Conservation (phyloP, 768 basidiomycete genomes). For the Lactarius sp. region DNA sequence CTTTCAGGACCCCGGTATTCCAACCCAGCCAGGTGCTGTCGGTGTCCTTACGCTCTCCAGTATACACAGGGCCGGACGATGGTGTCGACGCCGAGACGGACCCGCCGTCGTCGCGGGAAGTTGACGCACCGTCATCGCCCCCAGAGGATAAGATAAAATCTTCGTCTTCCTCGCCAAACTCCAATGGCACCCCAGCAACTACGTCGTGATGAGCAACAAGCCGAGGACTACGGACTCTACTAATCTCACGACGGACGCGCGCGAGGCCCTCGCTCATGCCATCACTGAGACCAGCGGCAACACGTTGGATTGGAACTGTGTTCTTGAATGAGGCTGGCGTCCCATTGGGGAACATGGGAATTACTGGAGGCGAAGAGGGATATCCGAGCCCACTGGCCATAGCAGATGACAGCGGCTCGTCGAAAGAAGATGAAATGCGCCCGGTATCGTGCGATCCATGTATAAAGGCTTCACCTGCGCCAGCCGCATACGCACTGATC, state of each 20-base stretch:
- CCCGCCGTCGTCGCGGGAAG: conserved; percentile 29
- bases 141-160: conserved; percentile 40
- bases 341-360: conserved; percentile 85
- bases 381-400: conserved; percentile 59
- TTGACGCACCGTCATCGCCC: conserved; percentile 24
- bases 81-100: conserved; percentile 39
- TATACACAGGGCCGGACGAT: conserved; percentile 33
- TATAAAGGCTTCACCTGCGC: conserved; percentile 45
- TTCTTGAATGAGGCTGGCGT: conserved; percentile 37
- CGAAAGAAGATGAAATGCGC: conserved; percentile 55
- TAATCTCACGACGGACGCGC: conserved; percentile 52
- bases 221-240: conserved; percentile 45
- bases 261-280: conserved; percentile 59
- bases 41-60: conserved; percentile 26
- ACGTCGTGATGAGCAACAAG: conserved; percentile 31
- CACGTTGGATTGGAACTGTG: conserved; percentile 54
- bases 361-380: conserved; percentile 39
- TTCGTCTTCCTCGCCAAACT: conserved; percentile 68
- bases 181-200: conserved; percentile 41
- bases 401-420: conserved; percentile 74
- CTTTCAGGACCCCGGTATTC: conserved; percentile 31
- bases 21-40: conserved; percentile 31
- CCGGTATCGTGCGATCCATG: conserved; percentile 47
- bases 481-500: conserved; percentile 47
- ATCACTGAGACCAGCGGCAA: conserved; percentile 46